Evolutionary conservation across 2,329 filamentous ascomycete genomes (phyloP), one percentile per base, ranked within the genome.

Genomic region (Pseudocercospora musae): DNA sequence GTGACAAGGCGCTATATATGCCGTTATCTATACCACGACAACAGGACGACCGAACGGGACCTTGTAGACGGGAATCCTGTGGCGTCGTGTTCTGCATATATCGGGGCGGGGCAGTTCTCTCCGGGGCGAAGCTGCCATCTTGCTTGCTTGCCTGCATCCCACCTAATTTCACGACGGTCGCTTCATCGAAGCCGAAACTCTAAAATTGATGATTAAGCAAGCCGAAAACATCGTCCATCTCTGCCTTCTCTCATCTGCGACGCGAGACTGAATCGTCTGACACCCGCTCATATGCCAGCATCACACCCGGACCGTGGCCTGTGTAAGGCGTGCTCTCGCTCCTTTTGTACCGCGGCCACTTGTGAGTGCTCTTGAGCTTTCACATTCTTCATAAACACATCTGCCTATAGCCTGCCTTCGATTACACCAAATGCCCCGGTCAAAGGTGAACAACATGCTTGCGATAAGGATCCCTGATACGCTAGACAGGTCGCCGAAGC

Each of bases 361-460:
- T 31, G 29, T 31, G 9, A 11, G 29, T 31, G 29, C 29, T 31
- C 29, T 2, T 31, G 29, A 31, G 29, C 29, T 10, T 31, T 10
- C 10, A n/a, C n/a, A n/a, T n/a, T n/a, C n/a, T n/a, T n/a, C n/a
- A n/a, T n/a, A n/a, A n/a, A n/a, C n/a, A n/a, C n/a, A n/a, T n/a
- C n/a, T n/a, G n/a, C 3, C n/a, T n/a, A 37, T 37, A 15, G 33
- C 33, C 33, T 37, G 33, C 33, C 33, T 8, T 37, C 13, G 15
- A 37, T 31, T 11, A 1, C 15, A 23, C 21, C 15, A 50, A 13
- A 21, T 50, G 23, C 48, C 48, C 21, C 15, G 13, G 48, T 27
- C 48, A 50, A 20, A 15, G 48, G 42, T 40, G n/a, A 44, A 48
- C 57, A 59, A 62, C 40, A 33, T 57, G 61, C 53, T 59, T 46